A percentile compares a stretch with the other conserved stretches of the same genome.
phyloP scores from a whole-genome alignment of 306 rosid genomes.

The Herpetospermum pedunculosum region DNA sequence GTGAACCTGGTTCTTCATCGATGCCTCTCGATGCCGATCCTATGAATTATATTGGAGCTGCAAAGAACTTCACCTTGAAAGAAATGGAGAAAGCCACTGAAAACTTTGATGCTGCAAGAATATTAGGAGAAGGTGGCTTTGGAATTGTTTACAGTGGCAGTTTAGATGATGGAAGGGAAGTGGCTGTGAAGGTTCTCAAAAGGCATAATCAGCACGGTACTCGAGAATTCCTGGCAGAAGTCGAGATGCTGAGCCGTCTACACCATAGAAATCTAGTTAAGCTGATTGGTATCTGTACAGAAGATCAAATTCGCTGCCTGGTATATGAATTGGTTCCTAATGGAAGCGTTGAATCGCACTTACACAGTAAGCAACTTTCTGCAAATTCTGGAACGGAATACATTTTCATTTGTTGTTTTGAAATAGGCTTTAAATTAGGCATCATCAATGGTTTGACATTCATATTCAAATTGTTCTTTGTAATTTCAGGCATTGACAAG shows the following conservation, averaged over 20 bases:
- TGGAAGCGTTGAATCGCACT: slow-evolving; percentile 93
- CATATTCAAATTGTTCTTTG: background rate
- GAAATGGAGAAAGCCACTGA: slow-evolving; percentile 75
- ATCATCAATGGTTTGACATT: background rate
- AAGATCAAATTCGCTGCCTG: slow-evolving; percentile 71
- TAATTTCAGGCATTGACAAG: slow-evolving; percentile 64
- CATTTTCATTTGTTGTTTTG: background rate
- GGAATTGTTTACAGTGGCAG: slow-evolving; percentile 75
- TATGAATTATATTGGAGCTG: slow-evolving; percentile 57
- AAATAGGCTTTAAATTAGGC: background rate
- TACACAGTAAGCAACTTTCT: slow-evolving; percentile 49
- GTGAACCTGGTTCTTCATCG: slow-evolving; percentile 38
- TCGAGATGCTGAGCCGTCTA: slow-evolving; percentile 92
- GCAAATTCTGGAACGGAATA: background rate
- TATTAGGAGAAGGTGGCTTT: slow-evolving; percentile 99
- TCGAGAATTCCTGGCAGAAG: slow-evolving; percentile 94
- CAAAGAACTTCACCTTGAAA: slow-evolving; percentile 54
- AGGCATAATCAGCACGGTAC: slow-evolving; percentile 76
- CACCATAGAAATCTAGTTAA: slow-evolving; percentile 93
- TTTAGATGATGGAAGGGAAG: slow-evolving; percentile 72
- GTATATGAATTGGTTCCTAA: slow-evolving; percentile 91
- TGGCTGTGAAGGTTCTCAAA: slow-evolving; percentile 90
- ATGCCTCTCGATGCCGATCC: slow-evolving; percentile 36
- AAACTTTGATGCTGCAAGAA: slow-evolving; percentile 62
- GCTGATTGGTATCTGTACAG: slow-evolving; percentile 77